These are phyloP conservation scores for Thielaviopsis euricoi DNA, from an alignment of 2,329 filamentous ascomycete species.

Conservation along the genomic window DNA sequence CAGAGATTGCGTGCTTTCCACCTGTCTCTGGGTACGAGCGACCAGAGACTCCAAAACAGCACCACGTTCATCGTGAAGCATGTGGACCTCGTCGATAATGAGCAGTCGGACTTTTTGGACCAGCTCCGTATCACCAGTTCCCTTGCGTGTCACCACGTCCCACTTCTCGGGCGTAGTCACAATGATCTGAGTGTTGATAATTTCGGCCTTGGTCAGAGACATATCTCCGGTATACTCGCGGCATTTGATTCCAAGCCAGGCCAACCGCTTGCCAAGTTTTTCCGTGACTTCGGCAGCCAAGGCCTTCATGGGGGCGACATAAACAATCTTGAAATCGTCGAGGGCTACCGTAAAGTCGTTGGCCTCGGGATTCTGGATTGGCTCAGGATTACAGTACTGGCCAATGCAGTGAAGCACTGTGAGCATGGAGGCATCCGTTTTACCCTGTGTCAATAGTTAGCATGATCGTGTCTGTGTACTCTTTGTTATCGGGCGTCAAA, in stretches of 20 bases:
- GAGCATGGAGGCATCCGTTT: slow-evolving; percentile 96
- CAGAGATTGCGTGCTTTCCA: slow-evolving; percentile 92
- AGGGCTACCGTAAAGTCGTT: slow-evolving; percentile 67
- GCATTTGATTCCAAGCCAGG: slow-evolving; percentile 84
- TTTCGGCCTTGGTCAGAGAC: slow-evolving; percentile 94
- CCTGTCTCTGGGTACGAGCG: slow-evolving; percentile 84
- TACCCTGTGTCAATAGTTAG: slow-evolving; percentile 39
- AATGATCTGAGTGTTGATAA: slow-evolving; percentile 91
- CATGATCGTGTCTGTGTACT: not conserved
- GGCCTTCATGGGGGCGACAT: slow-evolving; percentile 98
- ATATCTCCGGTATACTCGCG: slow-evolving; percentile 96
- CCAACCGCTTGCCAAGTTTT: slow-evolving; percentile 78
- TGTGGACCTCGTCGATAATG: slow-evolving; percentile 98
- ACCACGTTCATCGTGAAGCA: slow-evolving; percentile 95
- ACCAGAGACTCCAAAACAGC: slow-evolving; percentile 93
- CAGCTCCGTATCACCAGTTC: slow-evolving; percentile 89
- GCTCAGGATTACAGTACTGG: slow-evolving; percentile 69
- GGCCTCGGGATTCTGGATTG: slow-evolving; percentile 54
- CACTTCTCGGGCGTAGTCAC: slow-evolving; percentile 98
- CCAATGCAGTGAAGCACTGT: slow-evolving; percentile 82
- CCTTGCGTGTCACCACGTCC: slow-evolving; percentile 96
- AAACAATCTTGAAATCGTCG: slow-evolving; percentile 95
- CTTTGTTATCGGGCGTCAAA: not conserved
- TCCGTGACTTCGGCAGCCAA: slow-evolving; percentile 91
- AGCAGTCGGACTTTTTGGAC: slow-evolving; percentile 92